Percentiles rank a stretch among this genome's conserved stretches.
phyloP scores from a whole-genome alignment of 176 grass and related monocot species.

The Hordeum vulgare region MorexV3_pseudomolecules_assembly NC_058524.1:5323588-5324087 shows the following conservation, averaged over 20 bases:
- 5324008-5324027: constrained; percentile 16
- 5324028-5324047: constrained; percentile 10
- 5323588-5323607: constrained; percentile 4
- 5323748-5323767: too few species aligned
- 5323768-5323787: too few species aligned
- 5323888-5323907: not conserved
- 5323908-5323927: not conserved
- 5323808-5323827: not conserved
- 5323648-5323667: too few species aligned
- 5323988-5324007: constrained; percentile 5
- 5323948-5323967: not conserved
- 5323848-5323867: not conserved
- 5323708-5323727: too few species aligned
- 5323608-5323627: not conserved
- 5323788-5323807: too few species aligned
- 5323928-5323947: not conserved
- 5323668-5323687: too few species aligned
- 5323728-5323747: too few species aligned
- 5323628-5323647: too few species aligned
- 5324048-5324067: not conserved
- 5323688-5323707: too few species aligned
- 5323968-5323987: not conserved
- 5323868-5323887: not conserved
- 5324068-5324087: not conserved
- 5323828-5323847: not conserved